A percentile compares a stretch with the other conserved stretches of the same genome.
These are phyloP conservation scores for Platanthera zijinensis DNA, from an alignment of 106 monocot genomes.

Conservation along the genomic window DNA sequence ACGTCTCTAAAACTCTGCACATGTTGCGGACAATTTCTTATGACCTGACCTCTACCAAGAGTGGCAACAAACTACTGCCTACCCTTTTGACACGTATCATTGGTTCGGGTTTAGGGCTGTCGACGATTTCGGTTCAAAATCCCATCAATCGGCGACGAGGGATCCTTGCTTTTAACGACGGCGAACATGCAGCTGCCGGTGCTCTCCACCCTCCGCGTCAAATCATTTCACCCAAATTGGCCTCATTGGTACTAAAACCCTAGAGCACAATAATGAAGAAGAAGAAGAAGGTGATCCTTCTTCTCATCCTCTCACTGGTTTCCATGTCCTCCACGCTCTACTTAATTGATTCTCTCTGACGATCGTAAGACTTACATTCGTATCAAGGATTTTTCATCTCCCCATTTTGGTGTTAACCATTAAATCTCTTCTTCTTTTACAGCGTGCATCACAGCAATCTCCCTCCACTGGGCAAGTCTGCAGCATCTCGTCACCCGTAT, in stretches of 20 bases:
- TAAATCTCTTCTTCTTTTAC: background rate
- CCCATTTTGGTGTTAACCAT: background rate
- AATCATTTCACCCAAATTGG: background rate
- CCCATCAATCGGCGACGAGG: background rate
- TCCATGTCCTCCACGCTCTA: background rate
- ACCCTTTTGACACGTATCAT: too few species aligned
- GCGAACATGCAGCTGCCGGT: background rate
- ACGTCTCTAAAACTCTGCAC: too few species aligned
- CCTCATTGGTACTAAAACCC: background rate
- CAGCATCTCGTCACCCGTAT: background rate
- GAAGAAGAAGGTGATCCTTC: conserved; percentile 1
- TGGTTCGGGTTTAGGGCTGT: background rate
- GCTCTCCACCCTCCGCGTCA: background rate
- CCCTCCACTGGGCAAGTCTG: background rate
- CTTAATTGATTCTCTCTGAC: background rate
- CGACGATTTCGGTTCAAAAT: background rate
- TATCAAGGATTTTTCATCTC: background rate
- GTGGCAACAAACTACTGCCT: too few species aligned
- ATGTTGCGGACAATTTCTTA: too few species aligned
- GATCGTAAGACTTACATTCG: background rate
- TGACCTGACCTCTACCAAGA: too few species aligned
- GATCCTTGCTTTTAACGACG: background rate
- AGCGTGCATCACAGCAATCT: background rate
- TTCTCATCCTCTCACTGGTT: background rate
- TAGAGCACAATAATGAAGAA: background rate